Evolutionary conservation across 495 filamentous ascomycete genomes (phyloP), one percentile per base, ranked within the genome.

Genomic region (Annulohypoxylon nitens): DNA sequence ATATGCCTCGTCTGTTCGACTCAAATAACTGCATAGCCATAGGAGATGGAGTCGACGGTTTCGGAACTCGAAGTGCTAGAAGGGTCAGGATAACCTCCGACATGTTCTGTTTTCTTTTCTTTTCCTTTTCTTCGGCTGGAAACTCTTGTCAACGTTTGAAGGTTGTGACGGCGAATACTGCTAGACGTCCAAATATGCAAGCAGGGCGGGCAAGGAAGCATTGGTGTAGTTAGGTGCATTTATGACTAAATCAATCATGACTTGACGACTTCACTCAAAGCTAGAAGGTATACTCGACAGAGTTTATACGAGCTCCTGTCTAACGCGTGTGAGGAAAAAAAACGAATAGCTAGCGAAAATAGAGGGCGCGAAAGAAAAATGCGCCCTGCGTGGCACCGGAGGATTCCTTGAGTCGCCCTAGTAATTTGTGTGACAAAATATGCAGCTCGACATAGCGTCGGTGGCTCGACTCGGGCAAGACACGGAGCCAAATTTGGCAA

Each of bases 181-280:
- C 64, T 69, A 64, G 63, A 73, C 69, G 65, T 69, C 64, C 67
- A 62, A 62, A 67, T 70, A 66, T 64, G 77, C 67, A 64, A 73
- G 72, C 48, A 69, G 54, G 62, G 58, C 61, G 61, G 58, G 61
- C 30, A 69, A 77, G 73, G 61, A 64, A 77, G 68, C 63, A 70
- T 77, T 39, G 59, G 60, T 79, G 77, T 77, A 77, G 73, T 70
- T 76, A 77, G 73, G 75, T 73, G 75, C 67, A 75, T 75, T 77
- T 79, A 69, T 78, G 75, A 79, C 60, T 64, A 72, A 65, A 79
- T 75, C 65, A 75, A 79, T 79, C 58, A 79, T 75, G 75, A 79
- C 76, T 77, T 75, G 70, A 75, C 72, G 72, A 75, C 63, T 75
- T 71, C 26, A 70, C 59, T 61, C 12, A 64, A 71, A 68, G 62